Base-by-base conservation (phyloP, 257 asterid genomes). In the Ajuga chamaepitys region DNA sequence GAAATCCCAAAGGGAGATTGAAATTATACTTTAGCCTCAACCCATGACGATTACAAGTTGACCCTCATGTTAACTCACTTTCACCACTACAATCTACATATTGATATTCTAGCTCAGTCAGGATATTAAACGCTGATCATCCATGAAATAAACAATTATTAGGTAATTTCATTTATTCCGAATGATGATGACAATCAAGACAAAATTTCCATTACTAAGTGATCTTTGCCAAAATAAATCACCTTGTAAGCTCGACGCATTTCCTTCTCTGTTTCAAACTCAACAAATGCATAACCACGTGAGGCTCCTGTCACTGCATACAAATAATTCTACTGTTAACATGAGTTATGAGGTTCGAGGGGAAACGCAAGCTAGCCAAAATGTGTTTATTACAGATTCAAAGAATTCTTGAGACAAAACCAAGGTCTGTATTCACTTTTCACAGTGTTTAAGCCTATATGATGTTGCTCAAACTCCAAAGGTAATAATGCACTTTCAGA, bases 301-400 rank as follows among this genome's bases (percentile, higher is more conserved):
- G 97, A 94, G 54, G 97, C 99, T 37, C 97, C 96, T 6, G 99
- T 90, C 62, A 90, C 99, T 91, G 84, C 71, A 75, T 67, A 66
- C 18, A 74, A 66, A 41, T 26, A 63, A 45, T 13, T 64, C 34
- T 7, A 12, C 32, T 17, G 8, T 62, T 32, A 67, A 41, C 58
- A 54, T 51, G 65, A n/a, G 67, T 55, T 62, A 46, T 32, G 64
- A 41, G 12, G 26, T 10, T 16, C 12, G 47, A 17, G 9, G n/a
- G 12, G 41, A 59, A 14, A 54, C 42, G 32, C 20, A 62, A 42
- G 42, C 34, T 41, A 32, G 30, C 2, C 47, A 51, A 45, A n/a
- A 20, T 17, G 41, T 17, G 54, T 24, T 46, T 21, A 20, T 30
- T 34, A 17, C 40, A 35, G 47, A 12, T 30, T 40, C 17, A 14